phyloP scores from a whole-genome alignment of 805 yeast species.

The Candida argentea region DNA sequence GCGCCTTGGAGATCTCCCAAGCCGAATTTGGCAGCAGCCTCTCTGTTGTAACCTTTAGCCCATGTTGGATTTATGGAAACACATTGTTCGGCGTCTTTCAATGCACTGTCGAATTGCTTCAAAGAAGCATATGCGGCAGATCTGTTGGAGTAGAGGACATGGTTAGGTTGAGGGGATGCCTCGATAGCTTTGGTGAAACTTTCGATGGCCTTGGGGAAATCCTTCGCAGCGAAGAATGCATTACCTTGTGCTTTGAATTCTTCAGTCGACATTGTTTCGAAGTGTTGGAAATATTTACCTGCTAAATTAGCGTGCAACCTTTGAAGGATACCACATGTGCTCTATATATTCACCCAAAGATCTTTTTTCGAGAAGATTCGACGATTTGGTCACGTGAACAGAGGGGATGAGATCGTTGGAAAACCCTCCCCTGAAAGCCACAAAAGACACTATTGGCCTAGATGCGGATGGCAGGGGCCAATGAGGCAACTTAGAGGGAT shows the following conservation, averaged over 20 bases:
- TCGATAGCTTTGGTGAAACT: conserved; percentile 81
- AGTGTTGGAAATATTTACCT: too few species aligned
- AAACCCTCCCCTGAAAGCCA: conserved; percentile 1
- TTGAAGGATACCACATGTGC: too few species aligned
- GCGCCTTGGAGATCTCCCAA: conserved; percentile 72
- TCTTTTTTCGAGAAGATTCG: conserved; percentile 3
- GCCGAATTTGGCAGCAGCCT: conserved; percentile 91
- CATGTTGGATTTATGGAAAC: conserved; percentile 72
- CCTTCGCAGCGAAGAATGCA: conserved; percentile 83
- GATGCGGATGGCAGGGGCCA: too few species aligned
- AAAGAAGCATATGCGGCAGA: conserved; percentile 84
- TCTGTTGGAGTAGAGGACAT: conserved; percentile 87
- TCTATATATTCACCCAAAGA: too few species aligned
- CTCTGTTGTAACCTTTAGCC: conserved; percentile 94
- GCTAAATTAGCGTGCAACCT: too few species aligned
- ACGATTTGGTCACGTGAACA: not conserved
- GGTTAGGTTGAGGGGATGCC: conserved; percentile 73
- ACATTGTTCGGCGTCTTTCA: conserved; percentile 79
- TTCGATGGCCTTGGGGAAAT: conserved; percentile 71
- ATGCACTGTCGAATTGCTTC: conserved; percentile 63
- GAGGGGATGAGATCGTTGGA: not conserved
- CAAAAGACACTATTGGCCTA: too few species aligned
- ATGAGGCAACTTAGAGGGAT: too few species aligned
- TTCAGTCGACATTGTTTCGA: conserved; percentile 48
- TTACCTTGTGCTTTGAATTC: conserved; percentile 88